A percentile compares a stretch with the other conserved stretches of the same genome.
These are phyloP conservation scores for Apiospora kogelbergensis DNA, from an alignment of 2,329 filamentous ascomycete species.

Conservation along the genomic window DNA sequence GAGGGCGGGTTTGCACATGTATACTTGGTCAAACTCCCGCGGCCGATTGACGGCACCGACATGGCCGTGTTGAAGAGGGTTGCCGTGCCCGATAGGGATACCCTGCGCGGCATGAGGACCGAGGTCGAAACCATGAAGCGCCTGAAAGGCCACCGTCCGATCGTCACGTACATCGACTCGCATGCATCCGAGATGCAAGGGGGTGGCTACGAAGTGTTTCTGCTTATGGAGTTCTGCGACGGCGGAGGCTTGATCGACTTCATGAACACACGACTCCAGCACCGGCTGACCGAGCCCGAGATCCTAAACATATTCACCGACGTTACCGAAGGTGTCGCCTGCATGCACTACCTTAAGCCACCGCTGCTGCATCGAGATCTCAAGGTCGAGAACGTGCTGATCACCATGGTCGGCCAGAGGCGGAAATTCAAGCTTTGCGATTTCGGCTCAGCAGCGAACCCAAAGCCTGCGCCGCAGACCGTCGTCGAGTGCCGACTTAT, in stretches of 20 bases:
- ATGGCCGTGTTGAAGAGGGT: constrained; percentile 90
- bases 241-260: constrained; percentile 97
- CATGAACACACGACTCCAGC: constrained; percentile 97
- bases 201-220: constrained; percentile 94
- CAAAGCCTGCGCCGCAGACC: constrained; percentile 80
- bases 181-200: constrained; percentile 92
- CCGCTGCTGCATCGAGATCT: constrained; percentile 89
- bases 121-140: constrained; percentile 99
- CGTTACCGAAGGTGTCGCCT: constrained; percentile 92
- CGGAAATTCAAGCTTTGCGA: constrained; percentile 94
- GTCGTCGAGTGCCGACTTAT: constrained; percentile 87
- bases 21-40: constrained; percentile 87
- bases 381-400: constrained; percentile 97
- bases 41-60: constrained; percentile 74
- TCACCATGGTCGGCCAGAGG: constrained; percentile 65
- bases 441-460: constrained; percentile 88
- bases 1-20: constrained; percentile 98
- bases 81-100: constrained; percentile 93
- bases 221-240: constrained; percentile 97
- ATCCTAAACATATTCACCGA: constrained; percentile 97
- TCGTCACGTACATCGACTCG: constrained; percentile 98
- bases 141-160: constrained; percentile 91
- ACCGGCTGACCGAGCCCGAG: constrained; percentile 94
- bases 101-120: constrained; percentile 91
- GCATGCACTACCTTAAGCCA: constrained; percentile 98